These are phyloP conservation scores for Didymella glomerata DNA, from an alignment of 2,329 filamentous ascomycete genomes.

Conservation along the genomic window DNA sequence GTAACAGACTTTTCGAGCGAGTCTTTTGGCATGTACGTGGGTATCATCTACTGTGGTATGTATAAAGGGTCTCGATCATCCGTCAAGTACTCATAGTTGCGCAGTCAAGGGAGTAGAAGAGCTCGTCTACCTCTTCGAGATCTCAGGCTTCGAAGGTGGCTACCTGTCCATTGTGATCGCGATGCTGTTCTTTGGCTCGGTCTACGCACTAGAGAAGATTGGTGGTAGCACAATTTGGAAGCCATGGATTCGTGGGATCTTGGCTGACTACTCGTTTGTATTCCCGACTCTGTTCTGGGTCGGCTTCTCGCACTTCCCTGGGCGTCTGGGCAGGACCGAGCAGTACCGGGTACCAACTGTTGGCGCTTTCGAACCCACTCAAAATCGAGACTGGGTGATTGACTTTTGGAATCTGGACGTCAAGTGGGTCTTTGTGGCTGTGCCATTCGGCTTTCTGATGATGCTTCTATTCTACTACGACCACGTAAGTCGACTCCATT, in stretches of 20 bases:
- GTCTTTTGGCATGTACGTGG: conserved; percentile 64
- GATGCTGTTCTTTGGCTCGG: conserved; percentile 61
- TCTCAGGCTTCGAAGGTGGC: conserved; percentile 53
- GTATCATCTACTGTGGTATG: conserved; percentile 63
- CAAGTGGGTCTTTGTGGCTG: conserved; percentile 62
- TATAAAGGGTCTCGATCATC: background rate
- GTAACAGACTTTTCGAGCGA: conserved; percentile 66
- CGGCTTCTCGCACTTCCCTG: conserved; percentile 62
- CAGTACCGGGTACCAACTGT: conserved; percentile 55
- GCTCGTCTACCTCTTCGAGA: conserved; percentile 60
- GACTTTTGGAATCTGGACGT: conserved; percentile 62
- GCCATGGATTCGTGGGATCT: conserved; percentile 55
- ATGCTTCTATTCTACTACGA: conserved; percentile 67
- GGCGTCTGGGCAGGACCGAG: conserved; percentile 53
- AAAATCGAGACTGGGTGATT: conserved; percentile 59
- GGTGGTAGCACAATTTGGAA: conserved; percentile 57
- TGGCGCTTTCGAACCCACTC: conserved; percentile 59
- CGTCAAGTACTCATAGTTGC: conserved; percentile 1
- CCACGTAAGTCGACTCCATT: conserved; percentile 50
- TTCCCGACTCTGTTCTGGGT: conserved; percentile 63
- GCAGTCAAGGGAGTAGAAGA: conserved; percentile 66
- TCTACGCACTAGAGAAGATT: conserved; percentile 61
- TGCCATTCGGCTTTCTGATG: conserved; percentile 63
- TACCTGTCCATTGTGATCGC: conserved; percentile 61
- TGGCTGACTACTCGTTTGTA: conserved; percentile 62